A percentile compares a stretch with the other conserved stretches of the same genome.
Conservation (phyloP, 176 grass and related monocot species). For the Canna indica region DNA sequence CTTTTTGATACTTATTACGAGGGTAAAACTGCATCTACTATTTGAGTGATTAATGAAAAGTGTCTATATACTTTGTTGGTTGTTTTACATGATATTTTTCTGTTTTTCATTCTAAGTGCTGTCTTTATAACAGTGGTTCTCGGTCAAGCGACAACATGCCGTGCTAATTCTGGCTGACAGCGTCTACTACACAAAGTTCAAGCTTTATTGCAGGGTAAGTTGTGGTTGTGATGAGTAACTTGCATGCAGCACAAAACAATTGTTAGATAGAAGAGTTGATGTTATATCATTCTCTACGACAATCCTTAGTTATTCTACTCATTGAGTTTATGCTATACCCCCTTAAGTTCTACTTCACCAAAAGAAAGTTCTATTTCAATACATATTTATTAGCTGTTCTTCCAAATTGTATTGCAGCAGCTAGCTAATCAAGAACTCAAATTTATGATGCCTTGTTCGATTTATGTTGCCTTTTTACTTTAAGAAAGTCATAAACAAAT, state of each 20-base stretch:
- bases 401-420: background rate
- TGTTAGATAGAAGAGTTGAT: background rate
- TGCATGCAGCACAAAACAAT: background rate
- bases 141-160: constrained; percentile 83
- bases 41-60: background rate
- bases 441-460: too few species aligned
- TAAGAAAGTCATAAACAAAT: too few species aligned
- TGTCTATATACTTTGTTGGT: background rate
- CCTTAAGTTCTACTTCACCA: too few species aligned
- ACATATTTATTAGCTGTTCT: background rate
- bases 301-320: background rate
- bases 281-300: background rate
- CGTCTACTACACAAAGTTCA: constrained; percentile 97
- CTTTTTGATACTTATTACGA: background rate
- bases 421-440: background rate
- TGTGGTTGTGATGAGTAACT: background rate
- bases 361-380: background rate
- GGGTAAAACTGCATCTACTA: background rate
- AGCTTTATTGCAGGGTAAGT: constrained; percentile 94
- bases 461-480: too few species aligned
- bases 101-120: constrained; percentile 12
- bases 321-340: too few species aligned
- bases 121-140: constrained; percentile 73
- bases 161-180: constrained; percentile 81
- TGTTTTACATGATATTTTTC: background rate